Evolutionary conservation across 2,329 filamentous ascomycete genomes (phyloP).

Genomic region (Hypoxylon sp.): DNA sequence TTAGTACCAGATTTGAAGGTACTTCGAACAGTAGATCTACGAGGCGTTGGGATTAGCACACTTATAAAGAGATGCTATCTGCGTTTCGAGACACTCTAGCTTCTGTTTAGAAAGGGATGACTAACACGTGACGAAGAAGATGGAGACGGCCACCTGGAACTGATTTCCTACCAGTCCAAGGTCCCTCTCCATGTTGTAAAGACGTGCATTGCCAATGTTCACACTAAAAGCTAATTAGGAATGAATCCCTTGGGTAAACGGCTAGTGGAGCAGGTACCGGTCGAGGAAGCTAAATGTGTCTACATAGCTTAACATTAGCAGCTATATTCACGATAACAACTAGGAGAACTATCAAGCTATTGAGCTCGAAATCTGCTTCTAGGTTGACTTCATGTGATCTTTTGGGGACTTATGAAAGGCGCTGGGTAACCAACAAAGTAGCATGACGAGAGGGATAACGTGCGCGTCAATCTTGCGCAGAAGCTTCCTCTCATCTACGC

Average conservation of each 20-base stretch:
- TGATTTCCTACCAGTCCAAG: slow-evolving; percentile 73
- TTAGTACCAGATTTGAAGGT: slow-evolving; percentile 75
- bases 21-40: slow-evolving; percentile 70
- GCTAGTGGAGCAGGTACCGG: slow-evolving; percentile 62
- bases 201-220: slow-evolving; percentile 79
- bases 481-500: slow-evolving; percentile 67
- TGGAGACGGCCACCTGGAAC: slow-evolving; percentile 77
- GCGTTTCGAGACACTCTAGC: not conserved
- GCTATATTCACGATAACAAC: slow-evolving; percentile 1
- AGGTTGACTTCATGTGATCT: not conserved
- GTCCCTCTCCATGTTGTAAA: slow-evolving; percentile 75
- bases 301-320: slow-evolving; percentile 32
- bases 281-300: slow-evolving; percentile 83
- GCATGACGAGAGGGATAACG: slow-evolving; percentile 77
- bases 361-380: not conserved
- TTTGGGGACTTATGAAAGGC: not conserved
- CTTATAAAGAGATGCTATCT: not conserved
- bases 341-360: not conserved
- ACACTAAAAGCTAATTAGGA: slow-evolving; percentile 60
- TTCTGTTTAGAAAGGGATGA: slow-evolving; percentile 54
- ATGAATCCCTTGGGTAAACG: slow-evolving; percentile 1
- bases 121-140: slow-evolving; percentile 75
- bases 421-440: slow-evolving; percentile 63
- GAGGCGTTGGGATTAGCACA: slow-evolving; percentile 8
- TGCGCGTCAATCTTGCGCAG: slow-evolving; percentile 75